Evolutionary conservation across 176 grass and related monocot genomes (phyloP).

Genomic region (Lolium perenne): DNA sequence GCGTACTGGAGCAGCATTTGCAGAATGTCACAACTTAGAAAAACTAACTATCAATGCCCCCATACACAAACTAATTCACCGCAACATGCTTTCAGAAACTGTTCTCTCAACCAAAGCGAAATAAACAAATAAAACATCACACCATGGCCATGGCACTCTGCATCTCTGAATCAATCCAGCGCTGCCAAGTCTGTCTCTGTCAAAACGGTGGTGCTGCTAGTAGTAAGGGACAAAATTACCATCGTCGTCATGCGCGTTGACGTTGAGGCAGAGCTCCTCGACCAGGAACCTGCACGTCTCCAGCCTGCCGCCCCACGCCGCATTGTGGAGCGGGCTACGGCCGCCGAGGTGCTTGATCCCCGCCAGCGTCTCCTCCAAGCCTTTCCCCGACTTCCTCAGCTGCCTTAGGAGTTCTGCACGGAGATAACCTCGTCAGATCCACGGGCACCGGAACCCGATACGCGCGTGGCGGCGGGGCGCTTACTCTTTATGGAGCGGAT

Average conservation of each 20-base stretch:
- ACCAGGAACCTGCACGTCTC: slow-evolving; percentile 11
- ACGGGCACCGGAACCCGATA: neutral
- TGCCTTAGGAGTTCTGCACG: neutral
- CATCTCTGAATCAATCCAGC: neutral
- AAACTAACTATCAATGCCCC: neutral
- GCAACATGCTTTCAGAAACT: neutral
- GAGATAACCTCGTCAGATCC: neutral
- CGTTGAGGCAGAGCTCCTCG: neutral
- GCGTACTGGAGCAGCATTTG: neutral
- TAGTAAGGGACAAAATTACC: neutral
- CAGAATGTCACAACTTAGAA: neutral
- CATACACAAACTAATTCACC: neutral
- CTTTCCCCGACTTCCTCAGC: slow-evolving; percentile 7
- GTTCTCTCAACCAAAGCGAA: neutral
- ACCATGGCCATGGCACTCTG: neutral
- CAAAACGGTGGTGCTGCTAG: neutral
- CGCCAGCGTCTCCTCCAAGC: neutral
- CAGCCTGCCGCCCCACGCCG: neutral
- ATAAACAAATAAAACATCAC: neutral
- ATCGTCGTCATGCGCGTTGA: neutral
- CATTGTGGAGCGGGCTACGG: slow-evolving; percentile 20
- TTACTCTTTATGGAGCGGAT: neutral
- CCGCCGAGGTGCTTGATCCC: neutral
- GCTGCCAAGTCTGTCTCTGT: neutral
- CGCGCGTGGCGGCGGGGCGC: neutral